These are phyloP conservation scores for Violaceomyces palustris DNA, from an alignment of 1,284 basidiomycete species.

Conservation along the genomic window DNA sequence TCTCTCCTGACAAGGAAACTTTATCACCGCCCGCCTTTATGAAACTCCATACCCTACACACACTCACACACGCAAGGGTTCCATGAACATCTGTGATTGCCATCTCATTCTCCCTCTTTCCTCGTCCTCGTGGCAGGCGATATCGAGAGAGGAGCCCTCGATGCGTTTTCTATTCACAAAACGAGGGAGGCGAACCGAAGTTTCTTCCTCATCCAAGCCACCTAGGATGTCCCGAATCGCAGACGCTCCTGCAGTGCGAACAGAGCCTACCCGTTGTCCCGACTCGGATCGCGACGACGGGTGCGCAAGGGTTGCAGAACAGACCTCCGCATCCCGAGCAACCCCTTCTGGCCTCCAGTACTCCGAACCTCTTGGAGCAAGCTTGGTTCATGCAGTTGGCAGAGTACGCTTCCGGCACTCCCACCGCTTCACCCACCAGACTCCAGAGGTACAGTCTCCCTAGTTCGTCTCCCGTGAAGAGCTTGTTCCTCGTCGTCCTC, in stretches of 20 bases:
- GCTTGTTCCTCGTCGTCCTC: constrained; percentile 8
- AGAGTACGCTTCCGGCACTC: constrained; percentile 23
- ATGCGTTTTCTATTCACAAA: no score
- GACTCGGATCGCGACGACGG: constrained; percentile 9
- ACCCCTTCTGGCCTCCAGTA: constrained; percentile 29
- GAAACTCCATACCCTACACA: no score
- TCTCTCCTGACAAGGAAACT: no score
- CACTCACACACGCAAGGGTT: no score
- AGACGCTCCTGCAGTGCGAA: constrained; percentile 14
- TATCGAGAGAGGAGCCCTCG: no score
- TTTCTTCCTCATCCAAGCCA: no score
- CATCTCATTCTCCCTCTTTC: no score
- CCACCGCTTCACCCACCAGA: constrained; percentile 39
- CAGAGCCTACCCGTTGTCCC: constrained; percentile 13
- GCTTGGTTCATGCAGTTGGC: constrained; percentile 23
- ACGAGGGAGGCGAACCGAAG: no score
- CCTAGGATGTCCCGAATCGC: no score
- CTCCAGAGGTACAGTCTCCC: constrained; percentile 46
- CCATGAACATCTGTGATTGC: no score
- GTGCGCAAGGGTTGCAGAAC: constrained; percentile 38
- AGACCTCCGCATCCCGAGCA: constrained; percentile 40
- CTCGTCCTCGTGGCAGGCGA: no score
- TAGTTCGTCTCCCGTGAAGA: constrained; percentile 40
- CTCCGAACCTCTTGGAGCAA: constrained; percentile 33
- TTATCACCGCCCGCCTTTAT: no score